Percentiles rank a stretch among this genome's conserved stretches.
These are phyloP conservation scores for Cerrena zonata DNA, from an alignment of 1,284 basidiomycete species.

Conservation along the genomic window DNA sequence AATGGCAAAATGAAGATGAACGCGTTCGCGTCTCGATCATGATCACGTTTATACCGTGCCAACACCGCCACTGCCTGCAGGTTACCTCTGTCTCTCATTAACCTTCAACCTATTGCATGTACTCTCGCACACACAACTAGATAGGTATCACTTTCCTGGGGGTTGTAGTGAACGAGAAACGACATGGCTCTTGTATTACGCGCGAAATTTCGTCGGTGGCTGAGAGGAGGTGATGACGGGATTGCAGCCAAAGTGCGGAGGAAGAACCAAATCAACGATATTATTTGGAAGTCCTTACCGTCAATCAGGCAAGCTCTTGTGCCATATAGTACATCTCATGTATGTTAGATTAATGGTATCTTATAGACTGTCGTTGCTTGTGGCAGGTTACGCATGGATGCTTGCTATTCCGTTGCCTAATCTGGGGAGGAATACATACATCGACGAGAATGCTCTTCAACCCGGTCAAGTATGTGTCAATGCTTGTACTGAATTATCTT, in stretches of 20 bases:
- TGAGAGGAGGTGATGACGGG: not conserved
- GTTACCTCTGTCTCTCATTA: no score
- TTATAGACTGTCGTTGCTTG: slow-evolving; percentile 54
- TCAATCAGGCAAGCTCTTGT: not conserved
- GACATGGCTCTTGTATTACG: not conserved
- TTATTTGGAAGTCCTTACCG: slow-evolving; percentile 2
- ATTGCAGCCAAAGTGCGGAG: not conserved
- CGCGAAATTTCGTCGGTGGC: not conserved
- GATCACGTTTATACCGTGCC: no score
- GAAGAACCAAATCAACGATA: not conserved
- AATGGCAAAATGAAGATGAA: no score
- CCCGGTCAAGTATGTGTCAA: slow-evolving; percentile 69
- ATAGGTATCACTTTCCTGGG: no score
- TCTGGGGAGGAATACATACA: slow-evolving; percentile 69
- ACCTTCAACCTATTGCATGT: no score
- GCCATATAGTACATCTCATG: not conserved
- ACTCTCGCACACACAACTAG: no score
- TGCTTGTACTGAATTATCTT: not conserved
- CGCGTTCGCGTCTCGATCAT: no score
- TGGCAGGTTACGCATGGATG: slow-evolving; percentile 72
- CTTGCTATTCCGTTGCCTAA: slow-evolving; percentile 58
- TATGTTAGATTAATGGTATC: not conserved
- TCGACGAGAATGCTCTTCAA: slow-evolving; percentile 90
- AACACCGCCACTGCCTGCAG: no score
- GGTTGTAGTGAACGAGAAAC: no score